Evolutionary conservation across 2,329 filamentous ascomycete genomes (phyloP).

Genomic region (Setomelanomma holmii): DNA sequence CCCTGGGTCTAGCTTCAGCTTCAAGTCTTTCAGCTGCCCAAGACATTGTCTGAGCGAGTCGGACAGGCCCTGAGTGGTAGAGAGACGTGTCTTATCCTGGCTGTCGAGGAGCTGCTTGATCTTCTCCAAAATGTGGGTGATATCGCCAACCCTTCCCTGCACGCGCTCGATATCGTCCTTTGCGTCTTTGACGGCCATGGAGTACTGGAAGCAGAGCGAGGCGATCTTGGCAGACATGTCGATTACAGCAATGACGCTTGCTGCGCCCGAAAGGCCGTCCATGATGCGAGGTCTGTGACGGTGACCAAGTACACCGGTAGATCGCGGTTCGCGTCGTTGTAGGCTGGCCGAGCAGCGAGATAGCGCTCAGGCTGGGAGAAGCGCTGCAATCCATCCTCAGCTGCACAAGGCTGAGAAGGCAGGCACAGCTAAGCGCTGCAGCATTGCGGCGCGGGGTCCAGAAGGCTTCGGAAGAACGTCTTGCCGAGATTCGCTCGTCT

Average conservation of each 20-base stretch:
- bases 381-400: constrained; percentile 12
- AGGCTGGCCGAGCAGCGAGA: constrained; percentile 12
- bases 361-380: constrained; percentile 4
- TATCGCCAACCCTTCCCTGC: constrained; percentile 29
- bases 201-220: constrained; percentile 48
- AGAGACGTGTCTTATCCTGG: constrained; percentile 31
- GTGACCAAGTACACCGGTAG: not conserved
- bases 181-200: constrained; percentile 25
- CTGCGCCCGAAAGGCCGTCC: constrained; percentile 44
- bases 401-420: not conserved
- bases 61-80: constrained; percentile 29
- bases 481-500: not conserved
- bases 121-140: constrained; percentile 33
- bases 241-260: constrained; percentile 50
- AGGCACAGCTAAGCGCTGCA: constrained; percentile 13
- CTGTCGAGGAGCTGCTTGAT: constrained; percentile 35
- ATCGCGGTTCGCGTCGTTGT: constrained; percentile 3
- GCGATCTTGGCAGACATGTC: constrained; percentile 49
- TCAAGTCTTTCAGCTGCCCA: constrained; percentile 15
- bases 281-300: constrained; percentile 21
- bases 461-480: not conserved
- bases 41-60: constrained; percentile 23
- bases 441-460: not conserved
- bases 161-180: constrained; percentile 46
- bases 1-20: constrained; percentile 19